Percentiles rank a stretch among this genome's conserved stretches.
Conservation (phyloP, 306 rosid genomes). For the Nissolia schottii region DNA sequence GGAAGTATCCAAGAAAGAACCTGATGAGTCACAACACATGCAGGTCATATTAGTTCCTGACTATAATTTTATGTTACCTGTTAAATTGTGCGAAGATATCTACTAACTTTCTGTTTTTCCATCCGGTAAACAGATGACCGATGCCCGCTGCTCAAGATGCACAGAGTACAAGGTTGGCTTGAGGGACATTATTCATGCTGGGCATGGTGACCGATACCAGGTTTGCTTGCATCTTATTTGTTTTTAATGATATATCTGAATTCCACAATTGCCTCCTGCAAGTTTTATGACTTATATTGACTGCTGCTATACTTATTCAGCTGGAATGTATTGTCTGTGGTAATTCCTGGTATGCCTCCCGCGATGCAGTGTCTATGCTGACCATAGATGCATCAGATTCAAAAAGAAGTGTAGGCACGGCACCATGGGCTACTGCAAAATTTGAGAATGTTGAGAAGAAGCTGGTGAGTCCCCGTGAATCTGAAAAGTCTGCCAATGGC, state of each 20-base stretch:
- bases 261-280: neutral
- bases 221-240: slow-evolving; percentile 33
- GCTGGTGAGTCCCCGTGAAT: slow-evolving; percentile 62
- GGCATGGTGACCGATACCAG: slow-evolving; percentile 81
- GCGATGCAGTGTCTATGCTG: slow-evolving; percentile 67
- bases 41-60: slow-evolving; percentile 53
- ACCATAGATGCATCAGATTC: slow-evolving; percentile 62
- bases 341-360: slow-evolving; percentile 78
- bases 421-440: slow-evolving; percentile 89
- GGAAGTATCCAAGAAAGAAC: slow-evolving; percentile 64
- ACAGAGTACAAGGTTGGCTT: slow-evolving; percentile 62
- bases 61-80: neutral
- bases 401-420: slow-evolving; percentile 56
- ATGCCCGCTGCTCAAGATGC: slow-evolving; percentile 73
- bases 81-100: slow-evolving; percentile 9
- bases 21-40: slow-evolving; percentile 65
- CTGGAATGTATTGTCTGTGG: slow-evolving; percentile 92
- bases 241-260: neutral
- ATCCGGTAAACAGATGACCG: slow-evolving; percentile 61
- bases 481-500: slow-evolving; percentile 37
- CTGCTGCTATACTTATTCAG: slow-evolving; percentile 42
- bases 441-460: slow-evolving; percentile 84
- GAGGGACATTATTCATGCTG: slow-evolving; percentile 80
- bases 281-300: slow-evolving; percentile 7
- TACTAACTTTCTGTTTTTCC: slow-evolving; percentile 15